Evolutionary conservation across 2,329 filamentous ascomycete species (phyloP), one percentile per base, ranked within the genome.

Genomic region (Volutella citrinella): DNA sequence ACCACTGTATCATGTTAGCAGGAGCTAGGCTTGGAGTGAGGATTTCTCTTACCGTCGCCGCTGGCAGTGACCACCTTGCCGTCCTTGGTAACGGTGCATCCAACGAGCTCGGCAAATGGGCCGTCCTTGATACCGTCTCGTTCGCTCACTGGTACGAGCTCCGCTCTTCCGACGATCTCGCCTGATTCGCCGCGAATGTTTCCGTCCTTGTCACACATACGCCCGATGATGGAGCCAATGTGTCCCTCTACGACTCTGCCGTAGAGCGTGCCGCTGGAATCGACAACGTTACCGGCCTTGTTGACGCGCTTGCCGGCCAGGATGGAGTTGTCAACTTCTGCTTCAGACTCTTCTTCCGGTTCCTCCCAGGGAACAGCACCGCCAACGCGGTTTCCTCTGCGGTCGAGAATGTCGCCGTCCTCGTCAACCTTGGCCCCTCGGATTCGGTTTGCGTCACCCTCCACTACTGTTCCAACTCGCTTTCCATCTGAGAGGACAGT

Each of bases 171-270:
- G 38, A 87, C 73, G 28, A 86, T 67, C 38, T 84, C 78, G 27
- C 84, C 84, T n/a, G 72, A 75, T 56, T 87, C 83, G 54, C 82
- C 84, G 64, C 81, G 78, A 45, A 87, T 75, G 52, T 84, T 77
- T 21, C 84, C 84, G 19, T 85, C 65, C 59, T 80, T 83, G 56
- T 87, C 80, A 51, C 81, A 80, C 74, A 83, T 82, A 51, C 76
- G 78, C 18, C 83, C 83, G 9, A 78, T 63, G 25, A 87, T 72
- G 34, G 74, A 70, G 58, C 76, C 75, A 21, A 76, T 54, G 40
- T 82, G 76, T 11, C 84, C 84, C 54, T 87, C 80, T 14, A 86
- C 60, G 3, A 88, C 72, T 23, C 79, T 76, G 21, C 79, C 84
- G 41, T 76, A 80, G 43, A 80, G 76, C 27, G 65, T 57, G 1